Evolutionary conservation across 192 early-diverging fungal species (phyloP), one percentile per base, ranked within the genome.

Genomic region (Coemansia sp.): DNA sequence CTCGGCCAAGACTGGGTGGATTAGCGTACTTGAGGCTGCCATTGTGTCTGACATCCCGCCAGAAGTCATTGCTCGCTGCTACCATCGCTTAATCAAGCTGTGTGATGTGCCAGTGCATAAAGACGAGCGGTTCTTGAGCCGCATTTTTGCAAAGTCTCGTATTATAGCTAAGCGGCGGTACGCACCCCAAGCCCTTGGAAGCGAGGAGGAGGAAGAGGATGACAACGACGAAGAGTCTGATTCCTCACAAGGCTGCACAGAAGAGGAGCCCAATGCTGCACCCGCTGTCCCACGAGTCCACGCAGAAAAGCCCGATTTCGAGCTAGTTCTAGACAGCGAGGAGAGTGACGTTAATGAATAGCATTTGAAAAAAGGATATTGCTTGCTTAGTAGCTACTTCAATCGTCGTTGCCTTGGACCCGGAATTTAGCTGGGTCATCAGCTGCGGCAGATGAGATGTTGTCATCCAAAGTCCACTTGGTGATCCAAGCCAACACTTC

Each of bases 401-500:
- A 53, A 7, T 58, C 35, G 9, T 58, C 35, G 9, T n/a, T 28
- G 53, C 31, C 33, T 7, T 58, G 56, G n/a, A 58, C 56, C 35
- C 16, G 35, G 35, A 58, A 38, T 8, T n/a, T 58, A n/a, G 56
- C 20, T 34, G 14, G 8, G 14, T 33, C 51, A 16, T 31, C 1
- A 3, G 51, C 0, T n/a, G 28, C 16, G 9, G 26, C 28, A 14
- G 26, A 3, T 5, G 60, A 26, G 21, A 4, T 9, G 40, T 20
- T 3, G 2, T 21, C 24, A 31, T 20, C 20, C 24, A 28, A 23
- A 0, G 73, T 81, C 78, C 78, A 81, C 45, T 70, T 62, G 18
- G 61, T 45, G 55, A 91, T 77, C 90, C 90, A 91, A 28, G 48
- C 65, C 43, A 91, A 59, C 20, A 90, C 89, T 76, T 92, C 90